Conservation (phyloP, 441 rosid genomes). For the Euphorbia celastroides region DNA sequence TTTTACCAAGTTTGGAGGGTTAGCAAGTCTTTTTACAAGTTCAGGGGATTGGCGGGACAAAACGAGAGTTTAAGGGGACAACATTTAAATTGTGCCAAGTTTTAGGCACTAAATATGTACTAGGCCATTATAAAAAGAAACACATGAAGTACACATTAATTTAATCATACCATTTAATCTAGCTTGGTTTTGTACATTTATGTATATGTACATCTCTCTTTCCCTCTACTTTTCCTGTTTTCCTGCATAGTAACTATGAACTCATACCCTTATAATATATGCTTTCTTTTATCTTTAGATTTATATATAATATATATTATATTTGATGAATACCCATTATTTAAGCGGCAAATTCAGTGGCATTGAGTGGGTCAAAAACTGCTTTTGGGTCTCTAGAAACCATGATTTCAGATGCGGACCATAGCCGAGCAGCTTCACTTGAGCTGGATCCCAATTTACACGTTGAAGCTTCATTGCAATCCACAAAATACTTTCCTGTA, state of each 20-base stretch:
- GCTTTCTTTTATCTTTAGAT: neutral
- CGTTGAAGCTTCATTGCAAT: constrained; percentile 68
- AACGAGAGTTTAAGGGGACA: too few species aligned
- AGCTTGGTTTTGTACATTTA: constrained; percentile 4
- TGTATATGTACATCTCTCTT: neutral
- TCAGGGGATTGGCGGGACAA: too few species aligned
- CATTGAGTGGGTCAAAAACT: constrained; percentile 33
- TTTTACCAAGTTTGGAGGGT: too few species aligned
- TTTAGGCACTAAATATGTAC: too few species aligned
- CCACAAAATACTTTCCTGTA: constrained; percentile 70
- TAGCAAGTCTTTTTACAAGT: too few species aligned
- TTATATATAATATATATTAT: neutral
- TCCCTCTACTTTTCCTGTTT: neutral
- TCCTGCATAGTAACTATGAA: neutral
- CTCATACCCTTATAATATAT: neutral
- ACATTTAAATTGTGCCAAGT: too few species aligned
- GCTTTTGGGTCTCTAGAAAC: constrained; percentile 53
- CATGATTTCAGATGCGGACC: constrained; percentile 75
- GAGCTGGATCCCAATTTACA: constrained; percentile 68
- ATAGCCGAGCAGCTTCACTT: constrained; percentile 57
- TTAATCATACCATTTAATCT: neutral
- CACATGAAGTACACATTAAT: neutral
- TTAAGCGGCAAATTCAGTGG: constrained; percentile 18
- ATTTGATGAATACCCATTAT: neutral
- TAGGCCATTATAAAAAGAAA: constrained; percentile 1